Evolutionary conservation across 768 basidiomycete genomes (phyloP).

Genomic region (Rhodosporidiobolus odoratus): DNA sequence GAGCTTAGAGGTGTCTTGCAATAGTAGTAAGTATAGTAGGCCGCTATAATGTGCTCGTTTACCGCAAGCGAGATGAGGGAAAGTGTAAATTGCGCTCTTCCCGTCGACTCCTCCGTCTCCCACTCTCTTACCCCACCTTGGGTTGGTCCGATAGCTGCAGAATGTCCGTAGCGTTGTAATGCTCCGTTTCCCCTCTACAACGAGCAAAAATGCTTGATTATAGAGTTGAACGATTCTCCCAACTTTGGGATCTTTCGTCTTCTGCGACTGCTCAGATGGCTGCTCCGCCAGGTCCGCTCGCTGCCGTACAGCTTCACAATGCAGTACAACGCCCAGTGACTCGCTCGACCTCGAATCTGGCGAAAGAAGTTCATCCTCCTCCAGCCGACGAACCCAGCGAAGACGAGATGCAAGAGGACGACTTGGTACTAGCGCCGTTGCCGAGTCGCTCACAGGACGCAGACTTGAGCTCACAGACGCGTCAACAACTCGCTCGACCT

Average conservation of each 20-base stretch:
- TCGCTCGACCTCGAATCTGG: conserved; percentile 13
- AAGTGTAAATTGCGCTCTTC: too few relatives aligned
- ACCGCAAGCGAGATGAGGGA: too few relatives aligned
- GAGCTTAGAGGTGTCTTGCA: conserved; percentile 21
- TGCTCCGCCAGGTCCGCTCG: background rate
- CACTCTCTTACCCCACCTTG: too few relatives aligned
- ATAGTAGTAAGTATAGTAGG: background rate
- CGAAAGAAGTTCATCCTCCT: conserved; percentile 16
- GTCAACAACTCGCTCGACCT: background rate
- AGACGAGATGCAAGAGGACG: conserved; percentile 5
- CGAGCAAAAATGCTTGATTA: background rate
- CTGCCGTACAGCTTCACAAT: background rate
- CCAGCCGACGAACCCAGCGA: background rate
- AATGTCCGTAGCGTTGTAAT: too few relatives aligned
- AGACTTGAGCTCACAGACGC: conserved; percentile 4
- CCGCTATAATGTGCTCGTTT: too few relatives aligned
- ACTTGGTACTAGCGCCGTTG: background rate
- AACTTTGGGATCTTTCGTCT: background rate
- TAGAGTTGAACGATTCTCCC: background rate
- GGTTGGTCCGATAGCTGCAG: too few relatives aligned
- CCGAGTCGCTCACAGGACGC: background rate
- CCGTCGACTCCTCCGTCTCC: too few relatives aligned
- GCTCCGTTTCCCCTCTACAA: too few relatives aligned
- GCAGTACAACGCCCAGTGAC: background rate
- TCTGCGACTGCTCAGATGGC: background rate